Percentiles rank a stretch among this genome's conserved stretches.
These are phyloP conservation scores for Metschnikowia similis DNA, from an alignment of 805 yeast genomes.

Conservation along the genomic window DNA sequence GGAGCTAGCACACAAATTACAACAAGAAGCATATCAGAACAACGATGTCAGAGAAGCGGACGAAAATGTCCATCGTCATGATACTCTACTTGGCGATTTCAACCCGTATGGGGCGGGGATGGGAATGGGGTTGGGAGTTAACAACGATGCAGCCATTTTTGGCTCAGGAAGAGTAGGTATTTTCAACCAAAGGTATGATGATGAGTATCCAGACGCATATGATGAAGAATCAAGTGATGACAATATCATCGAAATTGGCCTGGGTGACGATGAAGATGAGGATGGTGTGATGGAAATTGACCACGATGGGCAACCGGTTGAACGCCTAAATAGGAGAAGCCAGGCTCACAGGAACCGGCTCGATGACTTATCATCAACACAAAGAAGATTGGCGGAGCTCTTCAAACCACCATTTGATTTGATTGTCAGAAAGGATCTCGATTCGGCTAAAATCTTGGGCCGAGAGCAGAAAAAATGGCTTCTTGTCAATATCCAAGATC, in stretches of 20 bases:
- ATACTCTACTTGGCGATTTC: slow-evolving; percentile 57
- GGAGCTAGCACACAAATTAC: slow-evolving; percentile 57
- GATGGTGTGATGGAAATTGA: slow-evolving; percentile 28
- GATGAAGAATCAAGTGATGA: slow-evolving; percentile 22
- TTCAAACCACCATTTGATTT: slow-evolving; percentile 94
- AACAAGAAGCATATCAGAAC: slow-evolving; percentile 54
- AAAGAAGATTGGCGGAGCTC: slow-evolving; percentile 69
- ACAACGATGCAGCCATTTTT: slow-evolving; percentile 41
- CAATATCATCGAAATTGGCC: slow-evolving; percentile 25
- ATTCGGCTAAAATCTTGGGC: slow-evolving; percentile 68
- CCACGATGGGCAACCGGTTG: slow-evolving; percentile 25
- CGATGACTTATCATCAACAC: slow-evolving; percentile 47
- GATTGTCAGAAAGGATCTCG: slow-evolving; percentile 64
- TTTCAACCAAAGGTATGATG: slow-evolving; percentile 53
- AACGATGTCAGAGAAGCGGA: slow-evolving; percentile 50
- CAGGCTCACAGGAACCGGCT: slow-evolving; percentile 9
- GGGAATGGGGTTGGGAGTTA: slow-evolving; percentile 7
- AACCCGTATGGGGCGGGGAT: slow-evolving; percentile 3
- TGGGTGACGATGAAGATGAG: slow-evolving; percentile 35
- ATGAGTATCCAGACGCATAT: slow-evolving; percentile 25
- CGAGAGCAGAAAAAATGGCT: slow-evolving; percentile 70
- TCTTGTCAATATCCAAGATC: slow-evolving; percentile 82
- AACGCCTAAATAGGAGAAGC: slow-evolving; percentile 9
- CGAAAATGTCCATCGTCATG: slow-evolving; percentile 73
- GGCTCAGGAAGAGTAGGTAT: slow-evolving; percentile 48